Evolutionary conservation across 108 stramenopile species (phyloP).

Genomic region (Cyclostephanos tholiformis): DNA sequence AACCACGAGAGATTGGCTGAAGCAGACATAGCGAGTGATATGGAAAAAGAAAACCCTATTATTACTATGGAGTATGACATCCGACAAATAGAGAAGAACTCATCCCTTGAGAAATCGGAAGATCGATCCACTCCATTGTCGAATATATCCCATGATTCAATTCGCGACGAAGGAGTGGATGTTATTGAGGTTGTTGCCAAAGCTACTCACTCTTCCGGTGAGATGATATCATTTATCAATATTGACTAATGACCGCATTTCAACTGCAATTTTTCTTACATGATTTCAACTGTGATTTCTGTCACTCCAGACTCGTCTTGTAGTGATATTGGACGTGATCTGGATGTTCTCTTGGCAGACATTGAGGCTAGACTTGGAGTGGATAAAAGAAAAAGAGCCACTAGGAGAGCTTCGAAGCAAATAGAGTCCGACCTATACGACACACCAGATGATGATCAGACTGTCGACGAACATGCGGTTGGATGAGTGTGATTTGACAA

Average conservation of each 20-base stretch:
- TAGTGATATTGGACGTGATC: neutral
- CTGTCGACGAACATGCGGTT: neutral
- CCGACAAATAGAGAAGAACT: constrained; percentile 17
- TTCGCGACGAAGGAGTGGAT: neutral
- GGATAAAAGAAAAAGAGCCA: neutral
- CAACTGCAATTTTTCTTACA: neutral
- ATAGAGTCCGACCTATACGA: neutral
- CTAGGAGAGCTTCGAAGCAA: neutral
- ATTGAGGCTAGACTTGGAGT: neutral
- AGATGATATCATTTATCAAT: neutral
- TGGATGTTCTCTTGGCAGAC: neutral
- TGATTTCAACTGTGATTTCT: no score
- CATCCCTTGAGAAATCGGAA: constrained; percentile 14
- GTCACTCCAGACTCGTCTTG: neutral
- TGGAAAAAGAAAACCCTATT: constrained; percentile 29
- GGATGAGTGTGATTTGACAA: neutral
- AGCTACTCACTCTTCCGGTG: neutral
- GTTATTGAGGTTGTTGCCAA: constrained; percentile 11
- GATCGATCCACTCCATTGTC: constrained; percentile 19
- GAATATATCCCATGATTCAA: constrained; percentile 6
- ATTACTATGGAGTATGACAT: constrained; percentile 30
- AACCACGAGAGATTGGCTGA: neutral
- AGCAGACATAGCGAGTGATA: neutral
- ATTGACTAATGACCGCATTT: neutral
- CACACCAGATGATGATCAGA: neutral